Base-by-base conservation (phyloP, 768 basidiomycete species). In the Rhodotorula graminis region DNA sequence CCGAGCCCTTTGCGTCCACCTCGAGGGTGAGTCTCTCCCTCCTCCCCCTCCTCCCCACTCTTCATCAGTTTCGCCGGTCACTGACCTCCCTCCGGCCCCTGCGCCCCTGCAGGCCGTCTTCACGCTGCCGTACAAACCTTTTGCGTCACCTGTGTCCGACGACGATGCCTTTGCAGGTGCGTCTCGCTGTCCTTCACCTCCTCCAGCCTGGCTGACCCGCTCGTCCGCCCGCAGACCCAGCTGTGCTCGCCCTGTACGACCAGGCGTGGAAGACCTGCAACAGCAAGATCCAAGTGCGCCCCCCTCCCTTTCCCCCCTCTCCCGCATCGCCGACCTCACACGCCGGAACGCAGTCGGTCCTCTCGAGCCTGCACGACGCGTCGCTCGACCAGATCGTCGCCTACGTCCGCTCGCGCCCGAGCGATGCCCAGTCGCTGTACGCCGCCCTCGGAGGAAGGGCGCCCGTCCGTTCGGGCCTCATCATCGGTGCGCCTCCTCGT, bases 301-400 rank as follows among this genome's bases (percentile, higher is more conserved):
- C 37, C 9, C 50, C 27, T 3, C 11, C 25, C 2, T 61, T 16
- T 37, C 9, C 37, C 9, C 37, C 37, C 37, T 37, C 37, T 9
- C 44, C 11, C 44, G 44, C 15, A 2, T 46, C 19, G 2, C 52
- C 53, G n/a, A n/a, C n/a, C 27, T 10, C 9, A 10, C 27, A 14
- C 53, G 7, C 9, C n/a, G 27, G 14, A 16, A 14, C n/a, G 15
- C 59, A 73, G 62, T 18, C 44, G 21, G 65, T 62, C 23, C 57
- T 76, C 12, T 55, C 74, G 0, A 50, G 57, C 27, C 63, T 76
- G 10, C 74, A 76, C 59, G 69, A 72, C 29, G 68, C 67, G 16
- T 76, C 74, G 44, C 68, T 76, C 29, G 69, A 72, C 58, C 47
- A 61, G 37, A 70, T 76, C 65, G 61, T 64, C 61, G 25, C 47